Conservation (phyloP, 2,329 filamentous ascomycete species). For the Coniosporium tulheliwenetii region DNA sequence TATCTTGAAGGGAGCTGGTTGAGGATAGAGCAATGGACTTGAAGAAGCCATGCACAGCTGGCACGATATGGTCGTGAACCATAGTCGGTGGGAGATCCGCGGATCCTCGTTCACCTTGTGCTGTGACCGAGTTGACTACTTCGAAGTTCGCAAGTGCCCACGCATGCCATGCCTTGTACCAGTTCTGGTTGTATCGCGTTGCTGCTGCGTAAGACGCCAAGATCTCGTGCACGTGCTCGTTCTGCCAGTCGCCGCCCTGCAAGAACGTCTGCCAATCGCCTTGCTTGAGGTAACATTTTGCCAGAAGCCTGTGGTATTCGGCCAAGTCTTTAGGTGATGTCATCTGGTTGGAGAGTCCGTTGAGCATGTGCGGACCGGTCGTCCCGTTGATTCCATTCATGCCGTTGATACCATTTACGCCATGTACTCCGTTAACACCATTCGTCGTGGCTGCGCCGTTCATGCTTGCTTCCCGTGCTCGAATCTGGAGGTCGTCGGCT, state of each 20-base stretch:
- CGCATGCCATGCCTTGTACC: slow-evolving; percentile 99
- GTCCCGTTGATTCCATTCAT: slow-evolving; percentile 36
- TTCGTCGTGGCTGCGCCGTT: slow-evolving; percentile 23
- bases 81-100: slow-evolving; percentile 47
- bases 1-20: slow-evolving; percentile 89
- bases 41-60: slow-evolving; percentile 91
- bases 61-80: slow-evolving; percentile 78
- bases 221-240: slow-evolving; percentile 74
- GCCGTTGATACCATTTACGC: slow-evolving; percentile 28
- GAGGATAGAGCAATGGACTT: slow-evolving; percentile 79
- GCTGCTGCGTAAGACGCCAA: slow-evolving; percentile 82
- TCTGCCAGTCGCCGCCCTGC: slow-evolving; percentile 78
- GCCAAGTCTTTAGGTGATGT: slow-evolving; percentile 23
- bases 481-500: slow-evolving; percentile 38
- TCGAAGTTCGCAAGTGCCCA: slow-evolving; percentile 99
- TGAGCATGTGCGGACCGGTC: slow-evolving; percentile 7
- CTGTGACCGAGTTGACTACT: slow-evolving; percentile 71
- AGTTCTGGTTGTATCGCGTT: slow-evolving; percentile 83
- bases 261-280: slow-evolving; percentile 88
- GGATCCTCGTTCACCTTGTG: slow-evolving; percentile 45
- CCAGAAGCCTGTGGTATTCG: slow-evolving; percentile 55
- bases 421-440: slow-evolving; percentile 17
- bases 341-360: background rate
- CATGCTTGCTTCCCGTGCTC: slow-evolving; percentile 9
- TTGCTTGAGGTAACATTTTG: slow-evolving; percentile 90